phyloP scores from a whole-genome alignment of 148 eudicot species.

The Drosera capensis region DNA sequence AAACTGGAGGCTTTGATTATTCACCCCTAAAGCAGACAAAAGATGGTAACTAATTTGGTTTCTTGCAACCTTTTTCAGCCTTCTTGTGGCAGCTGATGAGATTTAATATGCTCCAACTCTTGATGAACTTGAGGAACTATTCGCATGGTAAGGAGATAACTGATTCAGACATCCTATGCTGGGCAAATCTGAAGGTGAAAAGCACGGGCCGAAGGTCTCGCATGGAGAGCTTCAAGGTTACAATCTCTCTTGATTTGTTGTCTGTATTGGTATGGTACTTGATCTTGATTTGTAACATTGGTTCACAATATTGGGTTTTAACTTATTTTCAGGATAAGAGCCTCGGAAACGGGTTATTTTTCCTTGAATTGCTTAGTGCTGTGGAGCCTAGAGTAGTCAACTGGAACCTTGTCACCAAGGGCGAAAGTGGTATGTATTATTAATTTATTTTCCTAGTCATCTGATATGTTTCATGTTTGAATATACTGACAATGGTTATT shows the following conservation, averaged over 20 bases:
- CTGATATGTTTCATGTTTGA: neutral
- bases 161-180: conserved; percentile 64
- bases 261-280: neutral
- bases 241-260: neutral
- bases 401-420: conserved; percentile 97
- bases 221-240: conserved; percentile 78
- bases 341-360: conserved; percentile 74
- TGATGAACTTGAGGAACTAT: conserved; percentile 69
- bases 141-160: conserved; percentile 74
- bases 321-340: conserved; percentile 51
- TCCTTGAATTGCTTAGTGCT: conserved; percentile 90
- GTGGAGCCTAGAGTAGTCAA: conserved; percentile 91
- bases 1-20: neutral
- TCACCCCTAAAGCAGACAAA: neutral
- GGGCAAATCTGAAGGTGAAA: conserved; percentile 88
- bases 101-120: conserved; percentile 76
- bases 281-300: neutral
- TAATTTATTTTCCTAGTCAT: neutral
- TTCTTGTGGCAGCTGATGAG: conserved; percentile 98
- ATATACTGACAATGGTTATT: neutral
- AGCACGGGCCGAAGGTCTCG: conserved; percentile 59
- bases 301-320: conserved; percentile 1
- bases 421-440: conserved; percentile 75
- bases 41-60: neutral
- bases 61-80: conserved; percentile 25